Conservation (phyloP, 768 basidiomycete genomes). For the Podaxis sp. region DNA sequence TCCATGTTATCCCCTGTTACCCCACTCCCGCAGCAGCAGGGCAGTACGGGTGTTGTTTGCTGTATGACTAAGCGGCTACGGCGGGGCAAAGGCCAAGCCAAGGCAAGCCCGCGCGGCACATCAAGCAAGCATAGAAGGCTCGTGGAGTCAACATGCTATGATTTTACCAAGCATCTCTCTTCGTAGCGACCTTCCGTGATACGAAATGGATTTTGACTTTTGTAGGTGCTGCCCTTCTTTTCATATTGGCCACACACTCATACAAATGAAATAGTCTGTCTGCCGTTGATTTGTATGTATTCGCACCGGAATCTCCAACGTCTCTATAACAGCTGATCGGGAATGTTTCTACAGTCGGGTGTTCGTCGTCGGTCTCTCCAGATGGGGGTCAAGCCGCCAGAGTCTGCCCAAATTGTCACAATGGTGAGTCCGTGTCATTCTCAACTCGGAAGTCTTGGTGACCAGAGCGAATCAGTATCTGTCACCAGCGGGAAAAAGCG, state of each 20-base stretch:
- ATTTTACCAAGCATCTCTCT: not conserved
- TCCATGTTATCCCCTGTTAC: not conserved
- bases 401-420: slow-evolving; percentile 67
- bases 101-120: not conserved
- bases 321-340: not conserved
- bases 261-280: slow-evolving; percentile 11
- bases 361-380: slow-evolving; percentile 52
- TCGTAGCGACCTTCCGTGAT: not conserved
- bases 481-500: slow-evolving; percentile 58
- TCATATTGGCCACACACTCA: not conserved
- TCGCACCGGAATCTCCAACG: not conserved
- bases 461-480: slow-evolving; percentile 34
- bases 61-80: not conserved
- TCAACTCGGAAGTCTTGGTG: not conserved
- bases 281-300: slow-evolving; percentile 18
- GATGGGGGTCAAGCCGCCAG: slow-evolving; percentile 52
- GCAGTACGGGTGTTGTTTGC: not conserved
- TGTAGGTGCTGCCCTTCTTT: not conserved
- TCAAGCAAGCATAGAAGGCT: not conserved
- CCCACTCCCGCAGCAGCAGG: not conserved
- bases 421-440: slow-evolving; percentile 38
- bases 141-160: not conserved
- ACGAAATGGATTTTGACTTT: slow-evolving; percentile 11
- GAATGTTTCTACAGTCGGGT: slow-evolving; percentile 47
- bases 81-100: not conserved